Evolutionary conservation across 176 grass and related monocot species (phyloP).

Genomic region (Guadua angustifolia): DNA sequence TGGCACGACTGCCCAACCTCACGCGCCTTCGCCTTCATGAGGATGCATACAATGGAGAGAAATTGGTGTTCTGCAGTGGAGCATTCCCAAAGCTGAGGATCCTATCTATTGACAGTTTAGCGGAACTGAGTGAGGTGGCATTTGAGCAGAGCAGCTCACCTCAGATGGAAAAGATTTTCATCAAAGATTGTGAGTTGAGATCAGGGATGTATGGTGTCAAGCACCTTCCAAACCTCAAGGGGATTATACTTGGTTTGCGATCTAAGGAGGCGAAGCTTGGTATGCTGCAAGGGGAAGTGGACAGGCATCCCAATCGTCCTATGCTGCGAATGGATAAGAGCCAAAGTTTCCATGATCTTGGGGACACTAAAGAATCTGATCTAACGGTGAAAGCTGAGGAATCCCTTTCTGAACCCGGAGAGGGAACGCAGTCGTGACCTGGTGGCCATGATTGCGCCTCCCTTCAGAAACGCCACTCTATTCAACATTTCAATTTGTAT

Average conservation of each 20-base stretch:
- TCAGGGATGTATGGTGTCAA: conserved; percentile 29
- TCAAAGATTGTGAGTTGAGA: rapidly evolving
- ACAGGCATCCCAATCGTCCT: not conserved
- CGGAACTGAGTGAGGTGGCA: not conserved
- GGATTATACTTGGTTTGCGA: not conserved
- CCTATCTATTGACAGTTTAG: rapidly evolving
- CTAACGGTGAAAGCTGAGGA: too few relatives aligned
- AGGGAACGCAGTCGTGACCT: too few relatives aligned
- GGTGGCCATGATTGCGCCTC: too few relatives aligned
- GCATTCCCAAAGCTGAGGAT: conserved; percentile 21
- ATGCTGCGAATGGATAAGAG: not conserved
- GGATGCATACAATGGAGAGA: rapidly evolving
- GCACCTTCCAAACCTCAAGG: conserved; percentile 4
- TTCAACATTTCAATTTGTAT: not conserved
- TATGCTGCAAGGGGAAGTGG: not conserved
- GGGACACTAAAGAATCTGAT: too few relatives aligned
- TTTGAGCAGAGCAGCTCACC: not conserved
- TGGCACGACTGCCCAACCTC: conserved; percentile 11
- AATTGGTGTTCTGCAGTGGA: not conserved
- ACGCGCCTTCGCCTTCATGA: rapidly evolving
- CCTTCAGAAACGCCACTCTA: not conserved
- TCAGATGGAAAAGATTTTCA: not conserved
- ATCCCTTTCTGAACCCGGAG: too few relatives aligned
- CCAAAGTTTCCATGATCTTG: too few relatives aligned
- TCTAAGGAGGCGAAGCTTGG: not conserved